Evolutionary conservation across 257 asterid species (phyloP), one percentile per base, ranked within the genome.

Genomic region (Schizonepeta tenuifolia): DNA sequence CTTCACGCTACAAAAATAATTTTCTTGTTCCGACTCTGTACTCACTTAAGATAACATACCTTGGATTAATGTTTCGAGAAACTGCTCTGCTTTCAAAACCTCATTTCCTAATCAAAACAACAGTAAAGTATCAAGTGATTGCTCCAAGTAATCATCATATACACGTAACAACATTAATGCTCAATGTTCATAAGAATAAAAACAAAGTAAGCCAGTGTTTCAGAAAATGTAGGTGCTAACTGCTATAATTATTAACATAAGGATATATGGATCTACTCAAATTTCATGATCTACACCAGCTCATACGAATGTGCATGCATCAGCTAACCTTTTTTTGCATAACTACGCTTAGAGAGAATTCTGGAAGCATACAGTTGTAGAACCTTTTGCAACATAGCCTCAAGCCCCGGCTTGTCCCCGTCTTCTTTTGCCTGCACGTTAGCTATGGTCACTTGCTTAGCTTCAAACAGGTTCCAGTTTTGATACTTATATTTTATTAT

Each of bases 311-410:
- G 2, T 6, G 11, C 3, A 6, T 40, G 44, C 44, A 40, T 3
- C 44, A 20, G 1, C 4, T 9, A 28, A 14, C 99, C 97, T 86
- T 88, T 94, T 79, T 66, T 86, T 65, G 99, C 97, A 71, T 92
- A 91, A 80, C 96, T 89, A 71, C 95, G 96, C 78, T 95, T 95
- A 41, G 97, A 95, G 57, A 95, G 98, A 74, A 87, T 77, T 80
- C 82, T 83, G 40, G 97, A 88, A 83, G 98, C 97, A 85, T 94
- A 94, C 69, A 94, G 82, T 78, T 94, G 99, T 71, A 91, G 73
- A 78, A 94, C 97, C 75, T 87, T 94, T 82, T 91, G 99, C 83
- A 94, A 46, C 99, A 94, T 94, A 73, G 97, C 99, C 82, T 91
- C 97, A 69, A 94, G 95, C 69, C 99, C 99, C 0, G 98, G 99